Conservation (phyloP, 1,139 yeast genomes). For the Meyerozyma carpophila region DNA sequence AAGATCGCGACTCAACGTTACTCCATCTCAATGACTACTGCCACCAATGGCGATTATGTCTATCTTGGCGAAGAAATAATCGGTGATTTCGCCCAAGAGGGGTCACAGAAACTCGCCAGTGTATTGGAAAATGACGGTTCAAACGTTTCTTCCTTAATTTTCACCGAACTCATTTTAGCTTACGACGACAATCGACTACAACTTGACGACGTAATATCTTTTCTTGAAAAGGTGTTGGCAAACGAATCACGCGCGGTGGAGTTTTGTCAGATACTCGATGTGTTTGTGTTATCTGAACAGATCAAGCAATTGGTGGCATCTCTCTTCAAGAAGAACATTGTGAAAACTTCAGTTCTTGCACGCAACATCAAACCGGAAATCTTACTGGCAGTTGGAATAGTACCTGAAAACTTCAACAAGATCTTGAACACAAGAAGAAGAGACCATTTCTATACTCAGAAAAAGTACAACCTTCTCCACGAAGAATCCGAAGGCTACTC, state of each 20-base stretch:
- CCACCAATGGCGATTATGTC: neutral
- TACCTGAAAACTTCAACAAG: slow-evolving; percentile 35
- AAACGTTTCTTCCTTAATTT: slow-evolving; percentile 10
- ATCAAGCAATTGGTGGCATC: slow-evolving; percentile 24
- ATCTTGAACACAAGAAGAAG: slow-evolving; percentile 42
- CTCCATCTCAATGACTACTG: neutral
- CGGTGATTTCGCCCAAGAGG: neutral
- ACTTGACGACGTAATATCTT: slow-evolving; percentile 19
- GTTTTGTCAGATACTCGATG: slow-evolving; percentile 42
- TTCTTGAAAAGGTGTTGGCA: slow-evolving; percentile 25
- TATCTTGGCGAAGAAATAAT: neutral
- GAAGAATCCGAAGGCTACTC: slow-evolving; percentile 84
- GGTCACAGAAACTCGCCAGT: neutral
- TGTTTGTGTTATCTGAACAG: slow-evolving; percentile 31
- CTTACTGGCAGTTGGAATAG: slow-evolving; percentile 31
- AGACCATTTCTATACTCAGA: slow-evolving; percentile 61
- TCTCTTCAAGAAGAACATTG: slow-evolving; percentile 19
- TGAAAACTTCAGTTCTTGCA: slow-evolving; percentile 35
- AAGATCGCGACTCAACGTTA: neutral
- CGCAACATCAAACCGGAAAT: slow-evolving; percentile 30
- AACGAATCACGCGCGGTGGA: slow-evolving; percentile 30
- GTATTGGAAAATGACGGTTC: neutral
- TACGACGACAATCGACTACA: slow-evolving; percentile 22
- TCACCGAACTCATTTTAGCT: slow-evolving; percentile 33
- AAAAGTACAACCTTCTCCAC: slow-evolving; percentile 65